Evolutionary conservation across 2,329 filamentous ascomycete species (phyloP), one percentile per base, ranked within the genome.

Genomic region (Talaromyces albobiverticillius): DNA sequence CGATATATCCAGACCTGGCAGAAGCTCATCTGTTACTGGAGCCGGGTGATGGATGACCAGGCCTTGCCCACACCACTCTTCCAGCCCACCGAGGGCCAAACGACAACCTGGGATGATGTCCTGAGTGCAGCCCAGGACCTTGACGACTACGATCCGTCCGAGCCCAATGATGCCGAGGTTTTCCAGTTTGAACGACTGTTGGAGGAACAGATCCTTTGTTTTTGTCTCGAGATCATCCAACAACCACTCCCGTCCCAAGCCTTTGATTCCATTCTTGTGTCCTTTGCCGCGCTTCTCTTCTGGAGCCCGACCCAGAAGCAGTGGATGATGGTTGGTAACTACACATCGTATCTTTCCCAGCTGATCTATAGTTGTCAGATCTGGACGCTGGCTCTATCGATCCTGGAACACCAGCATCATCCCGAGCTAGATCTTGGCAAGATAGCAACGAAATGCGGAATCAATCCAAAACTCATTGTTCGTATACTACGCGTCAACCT

Each of bases 1-100:
- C n/a, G n/a, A n/a, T n/a, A n/a, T n/a, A n/a, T n/a, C n/a, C n/a
- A n/a, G n/a, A n/a, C n/a, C n/a, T n/a, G n/a, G n/a, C n/a, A n/a
- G n/a, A n/a, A n/a, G n/a, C n/a, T n/a, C n/a, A 45, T 45, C 23
- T 45, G n/a, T 29, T 45, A 45, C 13, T 45, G n/a, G 23, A 45
- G 23, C 6, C 23, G 10, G 4, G n/a, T 45, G 2, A 45, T 45
- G 9, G 23, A 45, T 31, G 10, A 45, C 5, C 23, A 45, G 14
- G 10, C 4, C 2, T 10, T 45, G 1, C 23, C n/a, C 3, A 10
- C 1, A 2, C n/a, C 14, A 9, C 16, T 45, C 5, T 45, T 45
- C 13, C 23, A 45, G 23, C 14, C 13, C 16, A 45, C 13, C 1
- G 6, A n/a, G n/a, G n/a, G n/a, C n/a, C n/a, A n/a, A n/a, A n/a